Conservation (phyloP, 345 rosid species). For the Lepidium didymum region DNA sequence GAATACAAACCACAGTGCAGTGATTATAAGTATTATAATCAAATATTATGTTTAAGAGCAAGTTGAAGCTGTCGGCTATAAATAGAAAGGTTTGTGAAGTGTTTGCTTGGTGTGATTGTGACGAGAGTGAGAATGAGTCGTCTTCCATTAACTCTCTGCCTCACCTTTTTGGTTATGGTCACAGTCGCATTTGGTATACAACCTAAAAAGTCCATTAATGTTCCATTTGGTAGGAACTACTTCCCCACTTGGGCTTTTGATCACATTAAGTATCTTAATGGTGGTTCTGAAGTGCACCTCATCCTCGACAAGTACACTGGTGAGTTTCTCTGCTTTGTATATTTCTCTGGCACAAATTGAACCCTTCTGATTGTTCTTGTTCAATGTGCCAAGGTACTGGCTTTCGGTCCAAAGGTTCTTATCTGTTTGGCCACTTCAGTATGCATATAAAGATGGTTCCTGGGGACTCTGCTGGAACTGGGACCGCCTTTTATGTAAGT, state of each 20-base stretch:
- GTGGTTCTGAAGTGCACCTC: slow-evolving; percentile 69
- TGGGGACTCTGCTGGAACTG: slow-evolving; percentile 85
- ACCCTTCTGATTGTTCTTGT: neutral
- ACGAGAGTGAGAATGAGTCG: slow-evolving; percentile 30
- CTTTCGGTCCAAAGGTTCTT: slow-evolving; percentile 75
- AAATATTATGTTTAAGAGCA: neutral
- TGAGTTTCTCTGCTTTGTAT: slow-evolving; percentile 2
- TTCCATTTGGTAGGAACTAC: slow-evolving; percentile 74
- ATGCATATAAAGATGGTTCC: slow-evolving; percentile 77
- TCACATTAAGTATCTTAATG: slow-evolving; percentile 75
- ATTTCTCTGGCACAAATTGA: neutral
- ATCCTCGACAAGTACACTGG: slow-evolving; percentile 75
- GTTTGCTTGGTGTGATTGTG: neutral
- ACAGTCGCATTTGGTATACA: slow-evolving; percentile 46
- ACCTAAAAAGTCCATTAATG: slow-evolving; percentile 50
- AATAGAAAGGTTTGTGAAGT: neutral
- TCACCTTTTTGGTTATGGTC: slow-evolving; percentile 37
- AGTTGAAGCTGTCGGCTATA: slow-evolving; percentile 6
- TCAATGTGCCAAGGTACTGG: slow-evolving; percentile 50
- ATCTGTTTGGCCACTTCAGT: slow-evolving; percentile 80
- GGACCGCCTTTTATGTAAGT: slow-evolving; percentile 78
- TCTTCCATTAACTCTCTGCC: slow-evolving; percentile 15
- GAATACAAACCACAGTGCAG: neutral
- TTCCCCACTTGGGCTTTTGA: slow-evolving; percentile 87
- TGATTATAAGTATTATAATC: neutral